Base-by-base conservation (phyloP, 192 early-diverging fungal genomes). In the Neocallimastix lanati region DNA sequence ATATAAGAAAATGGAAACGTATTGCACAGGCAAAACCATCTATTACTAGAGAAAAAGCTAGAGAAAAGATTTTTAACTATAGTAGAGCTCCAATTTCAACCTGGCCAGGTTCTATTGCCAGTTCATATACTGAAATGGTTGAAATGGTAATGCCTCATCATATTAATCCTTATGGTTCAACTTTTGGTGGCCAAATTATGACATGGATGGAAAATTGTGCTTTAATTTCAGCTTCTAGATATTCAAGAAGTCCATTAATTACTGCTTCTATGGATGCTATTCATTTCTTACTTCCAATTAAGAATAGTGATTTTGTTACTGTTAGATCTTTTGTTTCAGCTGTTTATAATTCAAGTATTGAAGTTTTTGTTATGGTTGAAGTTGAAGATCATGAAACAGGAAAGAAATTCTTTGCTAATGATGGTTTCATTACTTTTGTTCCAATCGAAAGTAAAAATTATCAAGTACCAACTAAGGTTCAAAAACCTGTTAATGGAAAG, bases 131-230 rank as follows among this genome's bases (percentile, higher is more conserved):
- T 14, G 91, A 93, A 79, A 84, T 88, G 9, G 88, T 89, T 0
- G 86, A 93, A 58, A 80, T 91, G 77, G 91, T 93, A 5, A 84
- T 93, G 82, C 92, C 92, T 12, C 91, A 93, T 35, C 92, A 93
- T 80, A 91, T 90, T 21, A 93, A 93, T 76, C 28, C 76, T 76
- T 36, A 79, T 38, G 80, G 80, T 21, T 78, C 76, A 3, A 67
- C 80, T 28, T 80, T 80, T n/a, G 80, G 80, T 29, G 80, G 80
- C 6, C 29, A 58, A 28, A 67, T 80, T 28, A 35, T 80, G 58
- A 30, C 30, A 25, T 58, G 29, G 33, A 80, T 80, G 80, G 80
- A 80, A 78, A 33, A 35, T 28, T 30, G 33, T 36, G 80, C 80
- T 12, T 29, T 76, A 28, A 76, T 80, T 13, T 80, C 80, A 14